A percentile compares a stretch with the other conserved stretches of the same genome.
Evolutionary conservation across 805 yeast genomes (phyloP).

Genomic region (Starmerella potacharoeniae): DNA sequence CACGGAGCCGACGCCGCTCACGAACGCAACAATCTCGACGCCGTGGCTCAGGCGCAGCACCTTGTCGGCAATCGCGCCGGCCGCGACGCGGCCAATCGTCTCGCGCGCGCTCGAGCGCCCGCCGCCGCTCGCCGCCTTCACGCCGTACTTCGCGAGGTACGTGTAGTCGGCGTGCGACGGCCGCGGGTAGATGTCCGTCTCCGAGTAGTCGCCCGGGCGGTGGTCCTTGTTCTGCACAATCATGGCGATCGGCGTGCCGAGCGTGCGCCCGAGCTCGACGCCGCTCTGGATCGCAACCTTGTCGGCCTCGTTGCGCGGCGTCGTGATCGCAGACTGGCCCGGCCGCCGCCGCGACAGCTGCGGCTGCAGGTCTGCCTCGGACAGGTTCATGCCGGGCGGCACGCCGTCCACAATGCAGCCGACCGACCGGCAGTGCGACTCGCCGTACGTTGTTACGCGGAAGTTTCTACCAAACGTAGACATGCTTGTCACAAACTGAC

Average conservation of each 20-base stretch:
- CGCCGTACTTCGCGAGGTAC: constrained; percentile 78
- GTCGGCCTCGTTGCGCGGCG: constrained; percentile 94
- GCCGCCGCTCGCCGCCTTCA: constrained; percentile 92
- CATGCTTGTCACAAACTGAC: constrained; percentile 32
- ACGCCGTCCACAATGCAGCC: constrained; percentile 98
- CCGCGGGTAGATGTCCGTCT: constrained; percentile 90
- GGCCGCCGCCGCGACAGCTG: constrained; percentile 96
- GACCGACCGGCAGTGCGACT: constrained; percentile 92
- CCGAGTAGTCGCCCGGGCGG: constrained; percentile 90
- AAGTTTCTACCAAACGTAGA: constrained; percentile 59
- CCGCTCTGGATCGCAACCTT: constrained; percentile 88
- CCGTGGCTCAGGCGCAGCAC: constrained; percentile 60
- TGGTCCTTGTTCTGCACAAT: constrained; percentile 88
- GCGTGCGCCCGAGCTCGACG: constrained; percentile 76
- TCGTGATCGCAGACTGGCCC: constrained; percentile 83
- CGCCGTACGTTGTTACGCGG: constrained; percentile 91
- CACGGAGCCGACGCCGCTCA: constrained; percentile 77
- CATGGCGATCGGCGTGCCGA: constrained; percentile 96
- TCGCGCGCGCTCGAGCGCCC: constrained; percentile 96
- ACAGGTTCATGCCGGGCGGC: constrained; percentile 83
- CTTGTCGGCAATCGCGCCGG: constrained; percentile 97
- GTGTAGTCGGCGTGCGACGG: constrained; percentile 98
- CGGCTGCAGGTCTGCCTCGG: constrained; percentile 85
- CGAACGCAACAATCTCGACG: constrained; percentile 94
- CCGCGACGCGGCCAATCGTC: constrained; percentile 97